Base-by-base conservation (phyloP, 768 basidiomycete genomes). In the Dentipellis fragilis region DNA sequence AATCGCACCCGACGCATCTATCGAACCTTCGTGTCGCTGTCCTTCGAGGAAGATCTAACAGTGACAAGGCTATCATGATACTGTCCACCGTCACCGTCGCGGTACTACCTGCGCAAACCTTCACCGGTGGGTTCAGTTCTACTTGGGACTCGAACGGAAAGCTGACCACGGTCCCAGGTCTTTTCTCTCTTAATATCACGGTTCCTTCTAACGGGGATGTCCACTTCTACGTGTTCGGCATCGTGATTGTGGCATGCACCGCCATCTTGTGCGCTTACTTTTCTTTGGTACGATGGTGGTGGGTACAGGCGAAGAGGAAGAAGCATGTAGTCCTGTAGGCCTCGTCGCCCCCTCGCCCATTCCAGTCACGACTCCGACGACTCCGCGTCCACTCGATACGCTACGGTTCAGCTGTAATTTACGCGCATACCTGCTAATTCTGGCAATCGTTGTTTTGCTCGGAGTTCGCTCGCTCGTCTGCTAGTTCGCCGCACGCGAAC, bases 1-100 rank as follows among this genome's bases (percentile, higher is more conserved):
- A 94, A 61, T 87, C 88, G 16, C 90, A 94, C 62, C 91, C 91
- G 0, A 84, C 84, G 1, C 94, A 94, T 67, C 72, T 94, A 6
- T 80, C 85, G 11, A 84, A 92, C 54, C 78, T 97, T 5, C 79
- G 84, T 7, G 71, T 85, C 1, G 76, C 77, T 14, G 78, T 83
- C 37, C 75, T 78, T 6, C 72, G 74, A 36, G 77, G 83, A 1
- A 84, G 85, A 66, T 73, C 75, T 8, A 80, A 78, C 5, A 80
- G 79, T 4, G 88, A 89, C 66, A 80, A 77, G 60, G 79, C 83
- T 12, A 69, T 93, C 19, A 64, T 94, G 12, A 73, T 75, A 49
- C 73, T 95, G 4, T 82, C 85, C 0, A 65, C 78, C n/a, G 76
- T 92, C 54, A 80, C 75, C 61, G 74, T 93, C 46, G 80, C 78